These are phyloP conservation scores for Penicillium sp. DNA, from an alignment of 2,329 filamentous ascomycete genomes.

Conservation along the genomic window DNA sequence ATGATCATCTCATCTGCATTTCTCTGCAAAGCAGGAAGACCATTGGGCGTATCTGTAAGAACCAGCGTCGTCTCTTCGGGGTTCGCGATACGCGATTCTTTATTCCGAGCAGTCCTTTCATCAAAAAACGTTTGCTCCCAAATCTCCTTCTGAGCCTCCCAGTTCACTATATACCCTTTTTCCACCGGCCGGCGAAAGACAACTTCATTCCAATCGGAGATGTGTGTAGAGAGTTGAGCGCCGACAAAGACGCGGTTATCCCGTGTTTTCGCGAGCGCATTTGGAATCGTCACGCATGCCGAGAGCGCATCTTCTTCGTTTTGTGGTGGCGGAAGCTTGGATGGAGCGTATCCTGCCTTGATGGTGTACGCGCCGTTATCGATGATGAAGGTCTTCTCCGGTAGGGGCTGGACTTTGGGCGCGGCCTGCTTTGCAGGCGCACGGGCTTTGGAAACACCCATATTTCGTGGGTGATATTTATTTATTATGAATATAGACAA, in stretches of 20 bases:
- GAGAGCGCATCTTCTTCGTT: conserved; percentile 39
- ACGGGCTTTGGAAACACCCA: conserved; percentile 26
- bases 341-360: conserved; percentile 75
- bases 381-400: conserved; percentile 71
- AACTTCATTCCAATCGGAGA: conserved; percentile 85
- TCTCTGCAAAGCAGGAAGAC: conserved; percentile 72
- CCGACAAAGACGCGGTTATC: conserved; percentile 75
- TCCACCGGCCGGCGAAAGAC: conserved; percentile 85
- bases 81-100: conserved; percentile 45
- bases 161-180: conserved; percentile 91
- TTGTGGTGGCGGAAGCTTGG: conserved; percentile 19
- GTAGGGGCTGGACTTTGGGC: conserved; percentile 48
- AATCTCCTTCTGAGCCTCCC: conserved; percentile 92
- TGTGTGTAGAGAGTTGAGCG: conserved; percentile 66
- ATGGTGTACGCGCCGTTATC: conserved; percentile 91
- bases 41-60: conserved; percentile 81
- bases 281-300: conserved; percentile 69
- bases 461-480: not conserved
- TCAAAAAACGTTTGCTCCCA: conserved; percentile 89
- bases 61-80: conserved; percentile 78
- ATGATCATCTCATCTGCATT: conserved; percentile 97
- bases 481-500: not conserved
- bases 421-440: conserved; percentile 50
- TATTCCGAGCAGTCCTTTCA: conserved; percentile 57
- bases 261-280: conserved; percentile 81